phyloP scores from a whole-genome alignment of 345 rosid genomes.

The Camelina sativa region DNA sequence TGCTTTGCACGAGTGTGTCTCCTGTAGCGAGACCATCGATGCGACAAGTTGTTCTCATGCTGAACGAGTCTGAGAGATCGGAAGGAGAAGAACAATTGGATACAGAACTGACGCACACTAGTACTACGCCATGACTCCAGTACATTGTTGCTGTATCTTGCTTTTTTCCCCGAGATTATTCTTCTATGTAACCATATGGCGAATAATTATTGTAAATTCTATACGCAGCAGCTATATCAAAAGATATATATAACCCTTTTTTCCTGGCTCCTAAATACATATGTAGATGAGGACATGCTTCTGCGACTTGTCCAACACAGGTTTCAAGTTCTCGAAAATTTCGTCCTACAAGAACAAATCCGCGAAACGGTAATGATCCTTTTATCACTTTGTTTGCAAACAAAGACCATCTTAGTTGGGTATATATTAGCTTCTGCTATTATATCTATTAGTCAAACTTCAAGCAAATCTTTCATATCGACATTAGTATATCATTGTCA shows the following conservation, averaged over 20 bases:
- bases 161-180: neutral
- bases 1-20: conserved; percentile 70
- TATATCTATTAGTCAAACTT: too few species aligned
- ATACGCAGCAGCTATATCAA: conserved; percentile 5
- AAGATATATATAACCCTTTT: neutral
- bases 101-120: conserved; percentile 12
- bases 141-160: conserved; percentile 21
- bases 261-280: too few species aligned
- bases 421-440: too few species aligned
- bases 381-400: too few species aligned
- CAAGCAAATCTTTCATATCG: neutral
- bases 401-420: too few species aligned
- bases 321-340: too few species aligned
- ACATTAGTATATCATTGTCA: neutral
- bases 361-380: too few species aligned
- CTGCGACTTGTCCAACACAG: too few species aligned
- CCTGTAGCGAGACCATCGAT: conserved; percentile 67
- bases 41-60: conserved; percentile 80
- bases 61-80: conserved; percentile 60
- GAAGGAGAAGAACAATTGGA: conserved; percentile 32
- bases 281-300: too few species aligned
- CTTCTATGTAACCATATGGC: conserved; percentile 19
- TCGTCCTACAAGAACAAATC: too few species aligned
- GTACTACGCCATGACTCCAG: neutral
- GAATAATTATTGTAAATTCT: conserved; percentile 23